Percentiles rank a stretch among this genome's conserved stretches.
These are phyloP conservation scores for Scedosporium boydii DNA, from an alignment of 2,329 filamentous ascomycete genomes.

Conservation along the genomic window DNA sequence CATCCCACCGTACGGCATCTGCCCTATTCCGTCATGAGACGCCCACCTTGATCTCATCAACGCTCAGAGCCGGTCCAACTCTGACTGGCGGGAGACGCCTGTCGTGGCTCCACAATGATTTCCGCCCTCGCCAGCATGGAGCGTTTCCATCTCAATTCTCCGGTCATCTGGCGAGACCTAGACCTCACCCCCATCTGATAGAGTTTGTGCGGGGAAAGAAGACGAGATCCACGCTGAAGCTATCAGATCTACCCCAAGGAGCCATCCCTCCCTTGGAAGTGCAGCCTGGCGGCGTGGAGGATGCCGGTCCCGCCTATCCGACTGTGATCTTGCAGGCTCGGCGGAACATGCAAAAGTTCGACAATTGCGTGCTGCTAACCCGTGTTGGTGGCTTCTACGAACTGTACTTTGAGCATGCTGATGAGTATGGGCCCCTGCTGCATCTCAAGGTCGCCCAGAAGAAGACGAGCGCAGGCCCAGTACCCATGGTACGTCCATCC, in stretches of 20 bases:
- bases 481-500: constrained; percentile 63
- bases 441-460: constrained; percentile 80
- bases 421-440: constrained; percentile 75
- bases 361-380: constrained; percentile 83
- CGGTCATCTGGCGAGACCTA: neutral
- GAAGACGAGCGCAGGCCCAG: constrained; percentile 66
- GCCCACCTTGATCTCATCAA: neutral
- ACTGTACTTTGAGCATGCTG: constrained; percentile 92
- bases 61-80: neutral
- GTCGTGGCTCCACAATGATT: neutral
- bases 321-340: constrained; percentile 81
- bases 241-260: constrained; percentile 50
- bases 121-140: neutral
- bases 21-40: neutral
- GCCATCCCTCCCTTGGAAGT: constrained; percentile 26
- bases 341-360: constrained; percentile 83
- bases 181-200: neutral
- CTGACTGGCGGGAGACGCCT: neutral
- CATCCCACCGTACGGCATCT: constrained; percentile 1
- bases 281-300: constrained; percentile 19
- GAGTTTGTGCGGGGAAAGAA: constrained; percentile 37
- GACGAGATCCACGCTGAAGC: constrained; percentile 41
- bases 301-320: constrained; percentile 55
- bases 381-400: constrained; percentile 96
- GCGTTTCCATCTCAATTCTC: neutral